These are phyloP conservation scores for Pseudisothecium myosuroides DNA, from an alignment of 225 moss, liverwort and hornwort genomes.

Conservation along the genomic window DNA sequence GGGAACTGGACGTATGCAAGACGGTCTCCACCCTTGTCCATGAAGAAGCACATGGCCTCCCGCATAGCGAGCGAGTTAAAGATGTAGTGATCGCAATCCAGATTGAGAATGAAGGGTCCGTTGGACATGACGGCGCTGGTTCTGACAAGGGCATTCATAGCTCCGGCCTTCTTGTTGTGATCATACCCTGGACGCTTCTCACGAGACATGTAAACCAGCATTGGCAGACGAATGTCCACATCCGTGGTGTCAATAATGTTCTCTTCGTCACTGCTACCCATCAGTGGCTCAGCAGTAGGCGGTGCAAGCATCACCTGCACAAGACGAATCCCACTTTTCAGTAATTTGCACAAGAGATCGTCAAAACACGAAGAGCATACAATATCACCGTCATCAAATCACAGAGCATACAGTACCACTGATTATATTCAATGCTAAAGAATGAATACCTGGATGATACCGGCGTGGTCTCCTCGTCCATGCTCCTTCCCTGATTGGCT, in stretches of 20 bases:
- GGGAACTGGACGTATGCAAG: conserved; percentile 88
- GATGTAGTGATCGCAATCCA: conserved; percentile 92
- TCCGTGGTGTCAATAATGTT: conserved; percentile 64
- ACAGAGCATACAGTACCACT: not conserved
- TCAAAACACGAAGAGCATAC: not conserved
- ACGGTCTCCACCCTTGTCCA: conserved; percentile 87
- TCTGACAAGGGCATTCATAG: conserved; percentile 92
- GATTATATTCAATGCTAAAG: not conserved
- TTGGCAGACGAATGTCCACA: conserved; percentile 75
- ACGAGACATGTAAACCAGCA: conserved; percentile 90
- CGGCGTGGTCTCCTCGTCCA: conserved; percentile 68
- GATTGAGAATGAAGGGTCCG: conserved; percentile 85
- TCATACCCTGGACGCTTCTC: conserved; percentile 97
- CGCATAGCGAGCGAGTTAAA: conserved; percentile 61
- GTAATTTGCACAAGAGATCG: not conserved
- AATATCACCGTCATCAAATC: no score
- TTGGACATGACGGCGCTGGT: conserved; percentile 97
- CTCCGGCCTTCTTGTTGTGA: conserved; percentile 98
- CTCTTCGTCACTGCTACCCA: conserved; percentile 68
- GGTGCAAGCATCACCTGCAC: conserved; percentile 69
- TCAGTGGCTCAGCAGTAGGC: conserved; percentile 51
- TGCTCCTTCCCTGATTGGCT: conserved; percentile 55
- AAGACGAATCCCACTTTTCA: not conserved
- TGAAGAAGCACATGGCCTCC: conserved; percentile 93
- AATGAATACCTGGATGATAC: conserved; percentile 51